These are phyloP conservation scores for Brassica incana DNA, from an alignment of 345 rosid species.

Conservation along the genomic window DNA sequence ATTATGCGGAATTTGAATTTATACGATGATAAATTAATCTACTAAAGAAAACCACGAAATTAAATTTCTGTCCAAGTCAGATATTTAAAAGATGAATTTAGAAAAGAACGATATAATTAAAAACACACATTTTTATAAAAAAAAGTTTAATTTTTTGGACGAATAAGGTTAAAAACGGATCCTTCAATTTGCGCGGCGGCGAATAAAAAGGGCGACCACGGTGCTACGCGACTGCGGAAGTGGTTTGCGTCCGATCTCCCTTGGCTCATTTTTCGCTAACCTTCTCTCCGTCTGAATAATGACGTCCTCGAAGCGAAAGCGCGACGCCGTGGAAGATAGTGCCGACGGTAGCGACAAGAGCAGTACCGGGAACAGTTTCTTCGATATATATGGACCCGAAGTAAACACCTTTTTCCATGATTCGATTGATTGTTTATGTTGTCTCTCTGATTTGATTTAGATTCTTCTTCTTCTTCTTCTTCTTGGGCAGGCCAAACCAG, in stretches of 20 bases:
- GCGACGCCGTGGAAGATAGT: conserved; percentile 11
- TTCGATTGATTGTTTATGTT: background rate
- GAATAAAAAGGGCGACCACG: background rate
- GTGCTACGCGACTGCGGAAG: background rate
- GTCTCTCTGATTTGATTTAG: background rate
- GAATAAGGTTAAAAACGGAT: background rate
- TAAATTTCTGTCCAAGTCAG: too few species aligned
- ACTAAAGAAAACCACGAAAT: too few species aligned
- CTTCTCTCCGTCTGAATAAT: background rate
- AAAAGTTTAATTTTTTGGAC: background rate
- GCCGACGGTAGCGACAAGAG: background rate
- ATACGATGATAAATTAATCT: too few species aligned
- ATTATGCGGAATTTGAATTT: too few species aligned
- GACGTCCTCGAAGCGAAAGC: background rate
- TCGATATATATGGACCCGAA: background rate
- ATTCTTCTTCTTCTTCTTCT: background rate
- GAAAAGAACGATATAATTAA: too few species aligned
- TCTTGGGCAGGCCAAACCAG: background rate
- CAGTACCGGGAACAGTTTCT: background rate
- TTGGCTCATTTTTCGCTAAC: background rate
- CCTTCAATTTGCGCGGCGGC: background rate
- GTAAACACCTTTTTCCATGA: background rate
- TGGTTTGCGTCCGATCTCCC: background rate
- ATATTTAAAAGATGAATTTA: too few species aligned
- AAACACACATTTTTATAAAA: too few species aligned